Evolutionary conservation across 2,329 filamentous ascomycete species (phyloP).

Genomic region (Paramyrothecium sp.): DNA sequence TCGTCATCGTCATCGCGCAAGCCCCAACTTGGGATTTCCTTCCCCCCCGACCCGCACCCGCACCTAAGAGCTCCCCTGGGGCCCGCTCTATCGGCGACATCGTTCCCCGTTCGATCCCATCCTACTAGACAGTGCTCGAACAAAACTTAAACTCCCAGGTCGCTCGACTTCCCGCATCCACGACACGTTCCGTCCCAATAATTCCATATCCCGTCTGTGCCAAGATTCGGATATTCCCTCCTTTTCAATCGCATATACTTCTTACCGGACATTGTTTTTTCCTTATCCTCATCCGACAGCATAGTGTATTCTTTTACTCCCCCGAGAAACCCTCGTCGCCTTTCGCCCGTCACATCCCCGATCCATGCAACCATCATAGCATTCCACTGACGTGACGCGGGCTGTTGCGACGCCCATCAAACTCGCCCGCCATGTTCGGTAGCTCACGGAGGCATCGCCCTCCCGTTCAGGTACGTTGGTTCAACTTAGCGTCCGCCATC

Average conservation of each 20-base stretch:
- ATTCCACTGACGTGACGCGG: not conserved
- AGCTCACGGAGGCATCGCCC: conserved; percentile 48
- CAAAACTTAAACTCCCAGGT: not conserved
- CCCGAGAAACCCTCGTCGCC: too few species aligned
- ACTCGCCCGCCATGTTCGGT: conserved; percentile 42
- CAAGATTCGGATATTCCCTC: not conserved
- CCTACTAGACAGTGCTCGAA: too few species aligned
- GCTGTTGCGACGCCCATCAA: not conserved
- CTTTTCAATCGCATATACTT: not conserved
- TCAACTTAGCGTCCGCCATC: conserved; percentile 10
- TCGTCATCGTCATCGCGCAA: not conserved
- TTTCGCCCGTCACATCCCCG: not conserved
- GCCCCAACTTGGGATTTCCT: too few species aligned
- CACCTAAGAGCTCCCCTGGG: too few species aligned
- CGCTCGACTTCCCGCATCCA: not conserved
- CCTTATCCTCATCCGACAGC: too few species aligned
- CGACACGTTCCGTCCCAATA: not conserved
- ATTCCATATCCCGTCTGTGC: not conserved
- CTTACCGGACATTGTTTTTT: too few species aligned
- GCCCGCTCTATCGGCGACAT: too few species aligned
- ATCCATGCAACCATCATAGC: not conserved
- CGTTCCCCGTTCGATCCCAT: too few species aligned
- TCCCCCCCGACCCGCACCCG: too few species aligned
- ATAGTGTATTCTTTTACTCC: too few species aligned
- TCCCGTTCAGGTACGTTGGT: conserved; percentile 46